These are phyloP conservation scores for Colletotrichum sp. DNA, from an alignment of 2,329 filamentous ascomycete genomes.

Conservation along the genomic window DNA sequence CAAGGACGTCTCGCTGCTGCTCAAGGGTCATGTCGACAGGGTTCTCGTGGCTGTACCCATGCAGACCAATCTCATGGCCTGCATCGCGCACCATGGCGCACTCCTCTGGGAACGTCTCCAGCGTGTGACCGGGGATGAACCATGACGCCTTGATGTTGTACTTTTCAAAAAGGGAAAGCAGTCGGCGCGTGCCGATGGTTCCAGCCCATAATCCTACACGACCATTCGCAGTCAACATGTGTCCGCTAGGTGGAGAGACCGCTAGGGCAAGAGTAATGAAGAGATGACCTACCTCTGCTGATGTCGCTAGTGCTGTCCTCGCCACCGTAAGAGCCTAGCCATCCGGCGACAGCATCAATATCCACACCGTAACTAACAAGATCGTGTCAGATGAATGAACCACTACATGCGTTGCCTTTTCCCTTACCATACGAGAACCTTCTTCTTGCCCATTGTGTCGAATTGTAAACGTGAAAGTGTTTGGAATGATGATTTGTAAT, in stretches of 20 bases:
- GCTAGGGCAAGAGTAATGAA: accelerated
- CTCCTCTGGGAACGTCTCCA: constrained; percentile 54
- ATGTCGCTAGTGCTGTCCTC: constrained; percentile 77
- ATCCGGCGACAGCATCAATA: constrained; percentile 76
- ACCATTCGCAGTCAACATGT: background rate
- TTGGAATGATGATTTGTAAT: background rate
- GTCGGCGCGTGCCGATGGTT: constrained; percentile 66
- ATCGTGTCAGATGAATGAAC: background rate
- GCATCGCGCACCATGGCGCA: constrained; percentile 48
- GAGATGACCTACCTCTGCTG: constrained; percentile 59
- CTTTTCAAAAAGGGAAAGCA: constrained; percentile 76
- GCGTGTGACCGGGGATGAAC: constrained; percentile 54
- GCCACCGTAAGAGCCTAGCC: constrained; percentile 77
- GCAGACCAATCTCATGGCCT: constrained; percentile 57
- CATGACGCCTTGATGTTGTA: constrained; percentile 71
- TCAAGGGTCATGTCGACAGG: constrained; percentile 74
- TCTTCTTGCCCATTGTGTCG: constrained; percentile 28
- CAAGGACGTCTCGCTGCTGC: constrained; percentile 78
- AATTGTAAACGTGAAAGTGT: background rate
- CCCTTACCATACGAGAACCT: constrained; percentile 27
- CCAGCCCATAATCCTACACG: constrained; percentile 67
- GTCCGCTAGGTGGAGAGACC: background rate
- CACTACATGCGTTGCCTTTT: background rate
- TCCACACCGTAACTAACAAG: constrained; percentile 67
- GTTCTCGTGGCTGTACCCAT: constrained; percentile 79